Evolutionary conservation across 2,329 filamentous ascomycete species (phyloP).

Genomic region (Fusarium napiforme): DNA sequence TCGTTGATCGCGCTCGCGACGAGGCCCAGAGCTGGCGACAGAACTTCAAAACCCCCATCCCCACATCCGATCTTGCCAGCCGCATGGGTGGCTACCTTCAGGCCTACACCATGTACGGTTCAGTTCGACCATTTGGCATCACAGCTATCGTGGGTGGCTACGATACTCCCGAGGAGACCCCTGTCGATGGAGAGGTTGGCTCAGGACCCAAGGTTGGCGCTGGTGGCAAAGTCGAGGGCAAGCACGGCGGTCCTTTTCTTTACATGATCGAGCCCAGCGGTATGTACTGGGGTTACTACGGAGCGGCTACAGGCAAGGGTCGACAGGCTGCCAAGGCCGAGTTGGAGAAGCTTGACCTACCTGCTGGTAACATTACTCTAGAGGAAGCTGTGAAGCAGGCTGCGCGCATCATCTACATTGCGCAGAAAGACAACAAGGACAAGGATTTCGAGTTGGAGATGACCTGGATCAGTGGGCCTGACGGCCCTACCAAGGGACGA

Average conservation of each 20-base stretch:
- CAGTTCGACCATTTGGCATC: slow-evolving; percentile 95
- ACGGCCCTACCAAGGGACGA: slow-evolving; percentile 90
- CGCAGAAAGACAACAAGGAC: slow-evolving; percentile 99
- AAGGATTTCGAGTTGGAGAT: slow-evolving; percentile 99
- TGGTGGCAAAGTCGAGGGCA: slow-evolving; percentile 81
- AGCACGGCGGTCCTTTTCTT: slow-evolving; percentile 88
- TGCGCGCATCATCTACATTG: slow-evolving; percentile 95
- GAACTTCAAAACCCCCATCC: slow-evolving; percentile 94
- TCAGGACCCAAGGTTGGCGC: slow-evolving; percentile 80
- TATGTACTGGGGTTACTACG: slow-evolving; percentile 98
- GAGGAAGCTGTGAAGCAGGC: slow-evolving; percentile 95
- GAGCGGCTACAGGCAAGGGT: slow-evolving; percentile 96
- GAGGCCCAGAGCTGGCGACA: slow-evolving; percentile 92
- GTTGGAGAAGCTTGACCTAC: slow-evolving; percentile 95
- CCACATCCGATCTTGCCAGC: slow-evolving; percentile 85
- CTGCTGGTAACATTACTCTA: slow-evolving; percentile 79
- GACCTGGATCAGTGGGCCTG: slow-evolving; percentile 91
- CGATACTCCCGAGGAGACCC: slow-evolving; percentile 86
- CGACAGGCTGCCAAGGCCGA: slow-evolving; percentile 97
- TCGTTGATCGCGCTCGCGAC: slow-evolving; percentile 92
- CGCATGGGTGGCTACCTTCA: slow-evolving; percentile 97
- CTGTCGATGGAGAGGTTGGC: slow-evolving; percentile 92
- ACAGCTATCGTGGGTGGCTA: slow-evolving; percentile 94
- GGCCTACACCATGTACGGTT: slow-evolving; percentile 96
- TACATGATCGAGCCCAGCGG: slow-evolving; percentile 99